Conservation (phyloP, 2,329 filamentous ascomycete genomes). For the Xylariaceae sp. region DNA sequence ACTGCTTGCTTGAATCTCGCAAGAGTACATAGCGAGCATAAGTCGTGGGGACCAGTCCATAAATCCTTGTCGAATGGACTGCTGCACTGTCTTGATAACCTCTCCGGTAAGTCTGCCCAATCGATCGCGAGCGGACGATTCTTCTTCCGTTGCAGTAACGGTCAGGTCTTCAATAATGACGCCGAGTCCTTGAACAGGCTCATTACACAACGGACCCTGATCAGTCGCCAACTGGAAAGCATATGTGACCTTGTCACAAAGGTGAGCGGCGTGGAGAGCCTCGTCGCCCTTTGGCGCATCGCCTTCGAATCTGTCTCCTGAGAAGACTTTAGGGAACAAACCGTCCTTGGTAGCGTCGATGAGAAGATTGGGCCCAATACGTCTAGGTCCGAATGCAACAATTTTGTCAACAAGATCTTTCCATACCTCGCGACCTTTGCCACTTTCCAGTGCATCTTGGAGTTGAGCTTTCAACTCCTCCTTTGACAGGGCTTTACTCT, state of each 20-base stretch:
- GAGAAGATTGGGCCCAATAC: slow-evolving; percentile 82
- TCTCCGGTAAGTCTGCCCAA: slow-evolving; percentile 84
- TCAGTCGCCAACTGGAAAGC: slow-evolving; percentile 89
- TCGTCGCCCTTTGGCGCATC: slow-evolving; percentile 41
- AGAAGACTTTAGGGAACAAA: slow-evolving; percentile 64
- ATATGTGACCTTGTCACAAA: slow-evolving; percentile 86
- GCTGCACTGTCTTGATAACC: slow-evolving; percentile 82
- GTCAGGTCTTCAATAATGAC: slow-evolving; percentile 80
- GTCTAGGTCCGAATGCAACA: slow-evolving; percentile 79
- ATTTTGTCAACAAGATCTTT: slow-evolving; percentile 72
- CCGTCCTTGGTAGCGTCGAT: slow-evolving; percentile 73
- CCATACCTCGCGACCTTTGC: slow-evolving; percentile 74
- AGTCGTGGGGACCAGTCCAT: slow-evolving; percentile 95
- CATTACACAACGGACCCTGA: slow-evolving; percentile 85
- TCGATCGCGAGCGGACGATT: slow-evolving; percentile 55
- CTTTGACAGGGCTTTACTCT: slow-evolving; percentile 59
- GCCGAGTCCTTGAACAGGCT: slow-evolving; percentile 88
- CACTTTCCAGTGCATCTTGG: slow-evolving; percentile 59
- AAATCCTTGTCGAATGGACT: slow-evolving; percentile 78
- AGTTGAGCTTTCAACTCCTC: slow-evolving; percentile 75
- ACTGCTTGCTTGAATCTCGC: slow-evolving; percentile 94
- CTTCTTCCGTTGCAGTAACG: slow-evolving; percentile 50
- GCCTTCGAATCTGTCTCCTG: slow-evolving; percentile 32
- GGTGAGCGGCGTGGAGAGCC: slow-evolving; percentile 56
- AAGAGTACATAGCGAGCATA: slow-evolving; percentile 94